phyloP scores from a whole-genome alignment of 2,329 filamentous ascomycete genomes.

The Alternaria triticina region DNA sequence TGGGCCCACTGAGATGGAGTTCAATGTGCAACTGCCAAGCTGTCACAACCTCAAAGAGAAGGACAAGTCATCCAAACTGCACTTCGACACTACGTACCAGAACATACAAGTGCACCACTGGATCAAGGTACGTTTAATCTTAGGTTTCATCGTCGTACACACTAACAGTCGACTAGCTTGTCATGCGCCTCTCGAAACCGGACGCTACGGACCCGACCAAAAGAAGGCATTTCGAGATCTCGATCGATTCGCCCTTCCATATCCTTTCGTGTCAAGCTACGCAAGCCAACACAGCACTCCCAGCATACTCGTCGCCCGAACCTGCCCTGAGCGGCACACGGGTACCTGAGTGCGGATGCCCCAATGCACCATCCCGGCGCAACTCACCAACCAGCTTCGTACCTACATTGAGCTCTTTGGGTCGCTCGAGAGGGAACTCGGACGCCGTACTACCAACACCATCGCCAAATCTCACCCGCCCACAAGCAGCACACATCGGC shows the following conservation, averaged over 20 bases:
- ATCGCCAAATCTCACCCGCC: slow-evolving; percentile 56
- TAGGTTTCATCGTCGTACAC: background rate
- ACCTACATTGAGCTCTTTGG: slow-evolving; percentile 66
- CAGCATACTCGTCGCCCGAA: slow-evolving; percentile 73
- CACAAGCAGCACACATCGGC: slow-evolving; percentile 53
- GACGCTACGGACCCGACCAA: slow-evolving; percentile 80
- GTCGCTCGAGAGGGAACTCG: slow-evolving; percentile 40
- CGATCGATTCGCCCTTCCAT: slow-evolving; percentile 93
- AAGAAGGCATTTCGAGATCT: slow-evolving; percentile 91
- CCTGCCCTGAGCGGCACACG: slow-evolving; percentile 36
- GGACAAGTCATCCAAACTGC: slow-evolving; percentile 69
- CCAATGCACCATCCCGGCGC: slow-evolving; percentile 64
- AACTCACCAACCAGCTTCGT: slow-evolving; percentile 57
- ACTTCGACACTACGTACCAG: slow-evolving; percentile 92
- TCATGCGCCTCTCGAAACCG: slow-evolving; percentile 86
- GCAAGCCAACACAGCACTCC: slow-evolving; percentile 84
- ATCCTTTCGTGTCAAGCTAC: slow-evolving; percentile 94
- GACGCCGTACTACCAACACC: slow-evolving; percentile 26
- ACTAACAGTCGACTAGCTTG: slow-evolving; percentile 65
- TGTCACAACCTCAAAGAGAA: slow-evolving; percentile 82
- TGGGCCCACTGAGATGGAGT: slow-evolving; percentile 91
- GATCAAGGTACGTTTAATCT: slow-evolving; percentile 75
- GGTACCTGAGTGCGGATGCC: slow-evolving; percentile 67
- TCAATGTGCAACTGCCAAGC: slow-evolving; percentile 89
- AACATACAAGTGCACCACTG: slow-evolving; percentile 95